Base-by-base conservation (phyloP, 495 filamentous ascomycete genomes). In the Bathelium albidoporum region DNA sequence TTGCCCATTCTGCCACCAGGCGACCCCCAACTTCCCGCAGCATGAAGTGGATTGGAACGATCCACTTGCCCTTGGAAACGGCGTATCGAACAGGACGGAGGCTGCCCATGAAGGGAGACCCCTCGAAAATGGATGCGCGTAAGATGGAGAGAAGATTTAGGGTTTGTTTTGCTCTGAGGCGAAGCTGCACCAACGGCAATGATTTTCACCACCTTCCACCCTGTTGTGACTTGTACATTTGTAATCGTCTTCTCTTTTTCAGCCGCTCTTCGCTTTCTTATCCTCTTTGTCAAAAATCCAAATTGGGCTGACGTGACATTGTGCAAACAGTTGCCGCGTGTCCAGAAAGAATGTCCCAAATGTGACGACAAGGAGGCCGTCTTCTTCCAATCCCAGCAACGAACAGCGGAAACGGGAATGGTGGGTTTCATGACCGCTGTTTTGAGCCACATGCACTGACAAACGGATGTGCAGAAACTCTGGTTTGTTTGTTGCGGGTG, bases 301-400 rank as follows among this genome's bases (percentile, higher is more conserved):
- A 22, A 32, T 32, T 62, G 10, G 62, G 80, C 85, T 86, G 74
- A 87, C 80, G 62, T 75, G 62, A 69, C 65, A 69, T 68, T 69
- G 65, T 66, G 34, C 55, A 64, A 77, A 63, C 83, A 95, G 90
- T 86, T 97, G 71, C 93, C 93, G 32, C 84, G 93, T 62, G 85
- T 89, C 63, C 87, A 88, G 69, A 88, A 87, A 73, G 78, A 79
- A 59, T 98, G 94, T 75, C 89, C 92, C 16, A 81, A 81, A 62
- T 98, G 94, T 79, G 79, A 83, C 49, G 87, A 95, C 72, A 83
- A 81, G 59, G 89, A 97, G 75, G 89, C 90, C 1, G 95, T 98
- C 52, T 98, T 95, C 76, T 98, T 97, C 80, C 94, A 98, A 78
- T 96, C 91, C 44, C 94, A 97, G 73, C 92, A 97, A 78, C 87